Base-by-base conservation (phyloP, 371 early-diverging fungal genomes). In the Dichotomocladium elegans region DNA sequence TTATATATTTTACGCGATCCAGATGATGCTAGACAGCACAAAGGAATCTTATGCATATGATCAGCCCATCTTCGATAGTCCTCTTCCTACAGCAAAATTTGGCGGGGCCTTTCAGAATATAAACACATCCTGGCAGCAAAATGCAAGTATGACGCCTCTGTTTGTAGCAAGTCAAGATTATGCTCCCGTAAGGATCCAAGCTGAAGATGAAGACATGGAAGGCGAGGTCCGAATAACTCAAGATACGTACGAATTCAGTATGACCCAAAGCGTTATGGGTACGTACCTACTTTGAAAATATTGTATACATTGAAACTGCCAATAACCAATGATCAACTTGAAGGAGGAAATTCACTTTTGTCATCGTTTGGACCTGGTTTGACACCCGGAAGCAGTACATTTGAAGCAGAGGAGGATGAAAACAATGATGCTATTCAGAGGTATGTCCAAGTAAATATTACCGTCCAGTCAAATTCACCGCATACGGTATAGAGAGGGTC, bases 131-230 rank as follows among this genome's bases (percentile, higher is more conserved):
- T 86, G 85, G 86, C 66, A 66, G 22, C 57, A 59, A 34, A 83
- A 70, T 26, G 55, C 73, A 0, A 76, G 85, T 0, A 87, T 91
- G 88, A 72, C 79, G 5, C 91, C 89, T 0, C 57, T 90, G 11
- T 91, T 88, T 70, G 81, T 82, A 1, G 62, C 73, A 2, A 77
- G 80, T 0, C 85, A 85, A 43, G 55, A 70, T 4, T 25, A 12
- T 4, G 11, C 26, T 21, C 17, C 42, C 17, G 34, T 41, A 22
- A 30, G 17, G 27, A 59, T 64, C 8, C 55, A 63, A 54, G 14
- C 58, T 34, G 43, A 50, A 41, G 31, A 41, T 4, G 58, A 64
- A 40, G 58, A 72, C 11, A 29, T 63, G 9, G 63, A 64, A 14
- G 26, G 56, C 22, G 50, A 73, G 47, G 54, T 86, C 10, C 74